A percentile compares a stretch with the other conserved stretches of the same genome.
phyloP scores from a whole-genome alignment of 208 protist genomes.

The Trypanosoma brucei region DNA sequence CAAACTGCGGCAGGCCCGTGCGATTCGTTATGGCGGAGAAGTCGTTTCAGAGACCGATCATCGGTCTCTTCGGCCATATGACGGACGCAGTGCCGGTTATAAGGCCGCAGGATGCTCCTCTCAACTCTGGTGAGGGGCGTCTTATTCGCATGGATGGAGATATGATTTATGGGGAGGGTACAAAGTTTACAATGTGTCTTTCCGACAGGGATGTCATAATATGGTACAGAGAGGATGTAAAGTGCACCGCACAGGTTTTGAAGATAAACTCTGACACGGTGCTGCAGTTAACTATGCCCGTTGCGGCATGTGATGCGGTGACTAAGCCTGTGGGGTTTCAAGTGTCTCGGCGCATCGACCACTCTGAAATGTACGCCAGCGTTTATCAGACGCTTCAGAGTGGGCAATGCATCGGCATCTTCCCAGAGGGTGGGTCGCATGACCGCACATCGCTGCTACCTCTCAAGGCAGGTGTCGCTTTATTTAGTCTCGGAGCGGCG shows the following conservation, averaged over 20 bases:
- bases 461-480: slow-evolving; percentile 93
- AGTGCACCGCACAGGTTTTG: slow-evolving; percentile 65
- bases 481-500: slow-evolving; percentile 88
- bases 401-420: slow-evolving; percentile 91
- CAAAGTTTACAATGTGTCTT: slow-evolving; percentile 60
- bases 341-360: slow-evolving; percentile 86
- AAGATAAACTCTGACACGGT: slow-evolving; percentile 63
- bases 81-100: slow-evolving; percentile 91
- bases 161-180: slow-evolving; percentile 61
- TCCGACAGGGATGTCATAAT: slow-evolving; percentile 68
- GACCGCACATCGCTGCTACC: slow-evolving; percentile 91
- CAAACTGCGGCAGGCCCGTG: slow-evolving; percentile 64
- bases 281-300: slow-evolving; percentile 70
- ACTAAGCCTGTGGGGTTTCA: slow-evolving; percentile 50
- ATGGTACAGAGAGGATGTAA: slow-evolving; percentile 31
- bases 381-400: slow-evolving; percentile 86
- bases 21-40: slow-evolving; percentile 92
- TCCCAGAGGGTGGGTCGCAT: slow-evolving; percentile 95
- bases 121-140: slow-evolving; percentile 42
- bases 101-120: slow-evolving; percentile 87
- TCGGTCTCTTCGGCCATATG: slow-evolving; percentile 80
- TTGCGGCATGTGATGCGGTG: slow-evolving; percentile 36
- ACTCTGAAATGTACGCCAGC: slow-evolving; percentile 85
- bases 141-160: slow-evolving; percentile 43
- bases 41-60: slow-evolving; percentile 72